A percentile compares a stretch with the other conserved stretches of the same genome.
Conservation (phyloP, 1,284 basidiomycete species). For the Kalmanozyma brasiliensis region DNA sequence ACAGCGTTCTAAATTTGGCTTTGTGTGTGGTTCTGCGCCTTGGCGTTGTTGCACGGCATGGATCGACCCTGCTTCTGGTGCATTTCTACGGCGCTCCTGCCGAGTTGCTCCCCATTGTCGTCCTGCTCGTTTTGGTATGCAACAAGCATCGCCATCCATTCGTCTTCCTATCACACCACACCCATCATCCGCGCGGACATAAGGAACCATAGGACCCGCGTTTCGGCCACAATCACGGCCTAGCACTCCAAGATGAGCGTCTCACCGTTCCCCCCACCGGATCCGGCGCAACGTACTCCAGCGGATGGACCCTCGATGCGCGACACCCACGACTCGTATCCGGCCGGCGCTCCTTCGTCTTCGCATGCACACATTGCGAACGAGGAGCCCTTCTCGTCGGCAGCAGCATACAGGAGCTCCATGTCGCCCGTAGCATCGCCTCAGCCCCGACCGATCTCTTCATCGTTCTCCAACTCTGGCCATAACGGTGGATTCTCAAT, state of each 20-base stretch:
- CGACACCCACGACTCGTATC: neutral
- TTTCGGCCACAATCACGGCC: no score
- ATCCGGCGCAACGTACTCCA: neutral
- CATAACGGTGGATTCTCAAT: no score
- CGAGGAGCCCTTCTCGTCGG: conserved; percentile 32
- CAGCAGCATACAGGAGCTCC: conserved; percentile 25
- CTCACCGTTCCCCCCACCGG: conserved; percentile 31
- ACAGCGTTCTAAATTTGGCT: conserved; percentile 30
- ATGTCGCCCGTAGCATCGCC: conserved; percentile 16
- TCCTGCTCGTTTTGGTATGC: neutral
- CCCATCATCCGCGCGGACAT: neutral
- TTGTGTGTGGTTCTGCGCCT: neutral
- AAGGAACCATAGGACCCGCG: conserved; percentile 28
- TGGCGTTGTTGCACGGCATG: no score
- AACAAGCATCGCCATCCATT: neutral
- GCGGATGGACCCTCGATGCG: neutral
- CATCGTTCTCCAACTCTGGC: neutral
- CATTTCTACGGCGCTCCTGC: no score
- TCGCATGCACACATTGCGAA: neutral
- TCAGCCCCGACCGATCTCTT: conserved; percentile 12
- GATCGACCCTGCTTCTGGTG: conserved; percentile 15
- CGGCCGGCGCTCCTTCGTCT: neutral
- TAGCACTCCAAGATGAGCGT: conserved; percentile 40
- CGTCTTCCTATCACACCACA: neutral
- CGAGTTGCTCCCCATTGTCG: no score